These are phyloP conservation scores for Monotropa hypopitys DNA, from an alignment of 179 eudicot species.

Conservation along the genomic window DNA sequence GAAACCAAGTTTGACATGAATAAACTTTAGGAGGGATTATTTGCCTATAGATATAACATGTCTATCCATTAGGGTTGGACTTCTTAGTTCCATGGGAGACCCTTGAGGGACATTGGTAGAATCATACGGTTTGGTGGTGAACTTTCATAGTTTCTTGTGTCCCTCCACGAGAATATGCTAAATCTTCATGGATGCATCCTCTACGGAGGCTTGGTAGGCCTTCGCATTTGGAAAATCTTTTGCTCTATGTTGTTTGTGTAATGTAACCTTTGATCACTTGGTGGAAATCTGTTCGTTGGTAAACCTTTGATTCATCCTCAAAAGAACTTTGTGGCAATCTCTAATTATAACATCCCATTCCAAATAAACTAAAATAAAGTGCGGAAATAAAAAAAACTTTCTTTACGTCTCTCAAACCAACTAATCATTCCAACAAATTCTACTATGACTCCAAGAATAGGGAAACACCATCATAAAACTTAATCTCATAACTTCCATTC, in stretches of 20 bases:
- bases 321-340: background rate
- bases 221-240: background rate
- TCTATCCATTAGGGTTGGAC: background rate
- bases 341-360: no score
- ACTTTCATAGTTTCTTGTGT: background rate
- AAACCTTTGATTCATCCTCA: background rate
- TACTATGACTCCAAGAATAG: no score
- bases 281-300: background rate
- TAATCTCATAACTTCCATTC: no score
- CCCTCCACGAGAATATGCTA: background rate
- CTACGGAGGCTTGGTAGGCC: background rate
- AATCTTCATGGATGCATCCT: background rate
- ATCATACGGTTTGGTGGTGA: background rate
- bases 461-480: no score
- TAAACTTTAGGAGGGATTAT: no score
- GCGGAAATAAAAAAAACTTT: no score
- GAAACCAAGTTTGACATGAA: no score
- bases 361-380: no score
- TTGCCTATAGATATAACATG: no score
- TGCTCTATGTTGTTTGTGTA: background rate
- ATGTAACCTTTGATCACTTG: background rate
- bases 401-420: no score
- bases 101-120: background rate
- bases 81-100: background rate
- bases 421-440: no score